Percentiles rank a stretch among this genome's conserved stretches.
phyloP scores from a whole-genome alignment of 169 alveolate genomes.

The Cryptosporidium viatorum region DNA sequence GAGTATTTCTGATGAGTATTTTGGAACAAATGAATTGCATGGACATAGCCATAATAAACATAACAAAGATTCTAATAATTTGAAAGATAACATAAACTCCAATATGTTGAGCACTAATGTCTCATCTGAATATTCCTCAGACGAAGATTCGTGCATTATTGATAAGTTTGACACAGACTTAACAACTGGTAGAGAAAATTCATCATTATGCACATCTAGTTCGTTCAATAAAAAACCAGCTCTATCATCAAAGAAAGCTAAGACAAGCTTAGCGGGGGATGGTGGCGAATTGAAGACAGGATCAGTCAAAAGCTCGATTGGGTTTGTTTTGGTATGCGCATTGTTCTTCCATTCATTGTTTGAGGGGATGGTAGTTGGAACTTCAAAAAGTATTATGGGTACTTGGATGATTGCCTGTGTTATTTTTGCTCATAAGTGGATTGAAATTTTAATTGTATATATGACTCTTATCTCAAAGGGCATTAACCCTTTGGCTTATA shows the following conservation, averaged over 20 bases:
- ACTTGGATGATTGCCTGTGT: slow-evolving; percentile 57
- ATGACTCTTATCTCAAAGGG: slow-evolving; percentile 40
- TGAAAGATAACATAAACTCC: slow-evolving; percentile 15
- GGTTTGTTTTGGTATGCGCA: slow-evolving; percentile 61
- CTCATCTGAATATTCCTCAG: slow-evolving; percentile 30
- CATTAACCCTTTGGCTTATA: slow-evolving; percentile 23
- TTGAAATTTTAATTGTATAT: slow-evolving; percentile 56
- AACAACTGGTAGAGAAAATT: background rate
- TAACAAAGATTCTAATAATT: background rate
- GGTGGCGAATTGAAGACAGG: background rate
- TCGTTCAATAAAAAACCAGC: background rate
- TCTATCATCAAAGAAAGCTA: background rate
- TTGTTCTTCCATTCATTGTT: slow-evolving; percentile 58
- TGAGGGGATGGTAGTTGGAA: slow-evolving; percentile 75
- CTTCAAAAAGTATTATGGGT: slow-evolving; percentile 27
- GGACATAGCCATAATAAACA: background rate
- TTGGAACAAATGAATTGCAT: background rate
- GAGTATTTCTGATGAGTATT: slow-evolving; percentile 34
- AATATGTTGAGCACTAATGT: slow-evolving; percentile 62
- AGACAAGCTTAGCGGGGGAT: background rate
- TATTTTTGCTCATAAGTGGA: slow-evolving; percentile 74
- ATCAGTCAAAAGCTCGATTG: background rate
- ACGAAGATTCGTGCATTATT: slow-evolving; percentile 47
- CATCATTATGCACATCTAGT: background rate
- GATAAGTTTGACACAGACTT: background rate